phyloP scores from a whole-genome alignment of 2,329 filamentous ascomycete species.

The Teratosphaeria zuluensis region DNA sequence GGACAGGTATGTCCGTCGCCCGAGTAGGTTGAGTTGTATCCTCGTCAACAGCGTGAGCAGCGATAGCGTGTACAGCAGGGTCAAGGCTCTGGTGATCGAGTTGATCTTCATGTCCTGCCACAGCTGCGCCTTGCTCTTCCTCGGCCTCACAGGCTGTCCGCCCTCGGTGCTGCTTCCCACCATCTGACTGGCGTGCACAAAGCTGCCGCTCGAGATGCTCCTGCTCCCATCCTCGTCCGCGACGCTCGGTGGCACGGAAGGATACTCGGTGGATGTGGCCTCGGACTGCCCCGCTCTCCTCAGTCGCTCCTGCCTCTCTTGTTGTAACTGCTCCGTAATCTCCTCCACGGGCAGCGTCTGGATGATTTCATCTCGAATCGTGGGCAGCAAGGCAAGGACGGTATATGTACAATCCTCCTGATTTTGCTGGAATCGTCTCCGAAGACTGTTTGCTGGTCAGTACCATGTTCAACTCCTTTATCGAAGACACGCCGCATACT shows the following conservation, averaged over 20 bases:
- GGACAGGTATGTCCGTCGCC: slow-evolving; percentile 87
- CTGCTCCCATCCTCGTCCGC: slow-evolving; percentile 68
- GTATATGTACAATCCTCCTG: slow-evolving; percentile 98
- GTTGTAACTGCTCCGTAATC: slow-evolving; percentile 86
- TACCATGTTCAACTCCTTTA: not conserved
- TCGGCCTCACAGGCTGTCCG: slow-evolving; percentile 40
- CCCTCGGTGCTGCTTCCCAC: slow-evolving; percentile 41
- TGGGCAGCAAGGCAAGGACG: slow-evolving; percentile 87
- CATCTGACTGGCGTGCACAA: slow-evolving; percentile 72
- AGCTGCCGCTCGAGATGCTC: slow-evolving; percentile 71
- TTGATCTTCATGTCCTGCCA: slow-evolving; percentile 98
- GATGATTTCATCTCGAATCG: slow-evolving; percentile 80
- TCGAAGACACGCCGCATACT: slow-evolving; percentile 47
- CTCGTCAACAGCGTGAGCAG: slow-evolving; percentile 86
- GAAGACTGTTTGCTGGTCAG: slow-evolving; percentile 51
- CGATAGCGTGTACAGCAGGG: slow-evolving; percentile 80
- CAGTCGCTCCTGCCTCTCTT: slow-evolving; percentile 72
- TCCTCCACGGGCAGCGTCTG: slow-evolving; percentile 82
- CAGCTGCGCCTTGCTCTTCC: slow-evolving; percentile 81
- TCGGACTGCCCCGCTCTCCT: slow-evolving; percentile 40
- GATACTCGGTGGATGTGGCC: slow-evolving; percentile 46
- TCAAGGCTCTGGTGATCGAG: slow-evolving; percentile 83
- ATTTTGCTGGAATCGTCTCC: slow-evolving; percentile 94
- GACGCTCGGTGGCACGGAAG: slow-evolving; percentile 54
- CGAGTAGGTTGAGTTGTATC: slow-evolving; percentile 93